Percentiles rank a stretch among this genome's conserved stretches.
These are phyloP conservation scores for Colletotrichum caudatum DNA, from an alignment of 2,329 filamentous ascomycete genomes.

Conservation along the genomic window DNA sequence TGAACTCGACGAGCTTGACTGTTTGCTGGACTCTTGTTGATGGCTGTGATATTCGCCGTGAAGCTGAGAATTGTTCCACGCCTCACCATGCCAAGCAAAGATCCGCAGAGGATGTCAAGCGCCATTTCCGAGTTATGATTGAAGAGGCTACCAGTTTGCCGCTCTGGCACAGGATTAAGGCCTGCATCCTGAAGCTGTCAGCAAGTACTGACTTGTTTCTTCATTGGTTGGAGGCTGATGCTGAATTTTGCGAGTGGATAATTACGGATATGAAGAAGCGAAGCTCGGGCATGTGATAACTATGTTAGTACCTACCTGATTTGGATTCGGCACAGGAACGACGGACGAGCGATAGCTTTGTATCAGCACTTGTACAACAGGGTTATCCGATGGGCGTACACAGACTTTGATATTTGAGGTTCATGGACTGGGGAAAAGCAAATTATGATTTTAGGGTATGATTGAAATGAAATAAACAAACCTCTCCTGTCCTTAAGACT, in stretches of 20 bases:
- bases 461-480: constrained; percentile 38
- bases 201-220: neutral
- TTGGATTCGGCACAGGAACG: neutral
- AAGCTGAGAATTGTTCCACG: constrained; percentile 18
- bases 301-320: neutral
- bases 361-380: constrained; percentile 23
- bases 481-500: constrained; percentile 30
- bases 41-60: constrained; percentile 20
- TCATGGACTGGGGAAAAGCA: neutral
- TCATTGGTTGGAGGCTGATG: neutral
- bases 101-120: neutral
- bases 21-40: constrained; percentile 82
- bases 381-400: constrained; percentile 6
- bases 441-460: constrained; percentile 17
- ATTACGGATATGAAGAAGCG: neutral
- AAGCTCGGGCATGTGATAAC: neutral
- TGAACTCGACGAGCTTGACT: constrained; percentile 92
- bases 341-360: constrained; percentile 7
- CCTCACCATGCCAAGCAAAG: neutral
- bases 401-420: constrained; percentile 4
- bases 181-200: neutral
- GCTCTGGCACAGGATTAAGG: neutral
- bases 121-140: neutral
- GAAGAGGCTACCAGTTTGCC: neutral
- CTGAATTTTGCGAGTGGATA: neutral